Percentiles rank a stretch among this genome's conserved stretches.
phyloP scores from a whole-genome alignment of 192 early-diverging fungal species.

The Phycomyces nitens region DNA sequence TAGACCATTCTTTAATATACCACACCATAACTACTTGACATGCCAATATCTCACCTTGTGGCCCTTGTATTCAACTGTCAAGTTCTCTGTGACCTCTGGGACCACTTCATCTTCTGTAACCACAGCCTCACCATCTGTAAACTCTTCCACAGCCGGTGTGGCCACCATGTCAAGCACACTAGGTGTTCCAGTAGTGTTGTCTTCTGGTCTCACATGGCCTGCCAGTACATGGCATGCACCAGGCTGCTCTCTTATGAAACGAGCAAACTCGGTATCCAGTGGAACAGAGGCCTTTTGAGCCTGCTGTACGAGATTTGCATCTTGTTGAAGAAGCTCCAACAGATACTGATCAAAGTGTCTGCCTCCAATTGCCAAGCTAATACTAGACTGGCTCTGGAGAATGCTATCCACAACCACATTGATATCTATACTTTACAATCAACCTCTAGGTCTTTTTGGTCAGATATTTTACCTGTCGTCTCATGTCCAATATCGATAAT shows the following conservation, averaged over 20 bases:
- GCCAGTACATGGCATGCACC: conserved; percentile 38
- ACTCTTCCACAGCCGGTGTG: conserved; percentile 19
- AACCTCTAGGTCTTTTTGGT: not conserved
- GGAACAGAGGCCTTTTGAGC: conserved; percentile 27
- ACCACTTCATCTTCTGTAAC: conserved; percentile 32
- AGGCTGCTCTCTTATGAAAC: conserved; percentile 51
- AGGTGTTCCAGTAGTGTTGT: not conserved
- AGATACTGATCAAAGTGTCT: conserved; percentile 64
- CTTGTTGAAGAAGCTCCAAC: conserved; percentile 52
- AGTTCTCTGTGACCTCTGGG: conserved; percentile 23
- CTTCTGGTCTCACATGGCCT: conserved; percentile 10
- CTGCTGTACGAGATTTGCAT: conserved; percentile 47
- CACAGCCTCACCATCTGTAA: conserved; percentile 19
- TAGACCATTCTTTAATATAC: not conserved
- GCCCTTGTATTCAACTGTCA: conserved; percentile 56
- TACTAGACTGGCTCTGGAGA: conserved; percentile 56
- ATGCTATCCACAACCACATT: conserved; percentile 76
- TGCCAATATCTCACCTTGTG: conserved; percentile 41
- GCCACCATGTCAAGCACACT: not conserved
- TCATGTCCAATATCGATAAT: conserved; percentile 92
- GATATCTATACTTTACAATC: conserved; percentile 49
- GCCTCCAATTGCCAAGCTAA: conserved; percentile 68
- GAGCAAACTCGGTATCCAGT: conserved; percentile 56
- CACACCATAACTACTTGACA: not conserved
- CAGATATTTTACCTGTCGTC: conserved; percentile 55